Conservation (phyloP, 1,284 basidiomycete species). For the Cutaneotrichosporon cutaneum region DNA sequence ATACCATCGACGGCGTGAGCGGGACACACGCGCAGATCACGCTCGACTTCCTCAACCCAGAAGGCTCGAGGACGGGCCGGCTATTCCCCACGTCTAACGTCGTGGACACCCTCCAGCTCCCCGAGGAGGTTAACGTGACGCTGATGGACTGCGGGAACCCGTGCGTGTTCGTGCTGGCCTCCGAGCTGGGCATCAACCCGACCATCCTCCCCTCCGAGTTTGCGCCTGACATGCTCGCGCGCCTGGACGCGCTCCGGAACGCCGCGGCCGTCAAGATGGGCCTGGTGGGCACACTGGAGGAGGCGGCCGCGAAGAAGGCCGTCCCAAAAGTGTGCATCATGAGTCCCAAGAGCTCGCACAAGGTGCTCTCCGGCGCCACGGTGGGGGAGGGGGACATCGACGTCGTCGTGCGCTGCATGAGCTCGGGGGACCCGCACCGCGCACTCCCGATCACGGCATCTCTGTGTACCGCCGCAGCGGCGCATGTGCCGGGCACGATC, state of each 20-base stretch:
- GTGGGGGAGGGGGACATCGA: slow-evolving; percentile 53
- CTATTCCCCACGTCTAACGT: slow-evolving; percentile 65
- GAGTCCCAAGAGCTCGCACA: slow-evolving; percentile 44
- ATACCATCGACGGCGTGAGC: slow-evolving; percentile 64
- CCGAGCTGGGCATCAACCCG: slow-evolving; percentile 54
- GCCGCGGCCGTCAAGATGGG: slow-evolving; percentile 64
- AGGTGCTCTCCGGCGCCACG: slow-evolving; percentile 23
- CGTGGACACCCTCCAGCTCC: slow-evolving; percentile 56
- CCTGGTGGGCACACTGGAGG: slow-evolving; percentile 61
- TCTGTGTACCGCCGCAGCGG: slow-evolving; percentile 67
- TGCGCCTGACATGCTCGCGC: not conserved
- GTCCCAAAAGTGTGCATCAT: slow-evolving; percentile 71
- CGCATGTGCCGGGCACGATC: slow-evolving; percentile 59
- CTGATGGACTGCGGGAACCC: slow-evolving; percentile 73
- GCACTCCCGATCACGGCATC: slow-evolving; percentile 73
- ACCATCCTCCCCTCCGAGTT: slow-evolving; percentile 54
- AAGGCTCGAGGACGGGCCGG: slow-evolving; percentile 67
- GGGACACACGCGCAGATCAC: slow-evolving; percentile 64
- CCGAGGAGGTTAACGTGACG: slow-evolving; percentile 54
- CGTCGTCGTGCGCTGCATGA: slow-evolving; percentile 64
- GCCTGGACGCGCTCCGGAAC: slow-evolving; percentile 54
- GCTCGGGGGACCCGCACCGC: slow-evolving; percentile 70
- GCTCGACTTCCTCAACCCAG: slow-evolving; percentile 66
- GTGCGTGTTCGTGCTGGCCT: slow-evolving; percentile 61
- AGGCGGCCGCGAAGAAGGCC: slow-evolving; percentile 34